These are phyloP conservation scores for Wickerhamomyces bovis DNA, from an alignment of 805 yeast genomes.

Conservation along the genomic window DNA sequence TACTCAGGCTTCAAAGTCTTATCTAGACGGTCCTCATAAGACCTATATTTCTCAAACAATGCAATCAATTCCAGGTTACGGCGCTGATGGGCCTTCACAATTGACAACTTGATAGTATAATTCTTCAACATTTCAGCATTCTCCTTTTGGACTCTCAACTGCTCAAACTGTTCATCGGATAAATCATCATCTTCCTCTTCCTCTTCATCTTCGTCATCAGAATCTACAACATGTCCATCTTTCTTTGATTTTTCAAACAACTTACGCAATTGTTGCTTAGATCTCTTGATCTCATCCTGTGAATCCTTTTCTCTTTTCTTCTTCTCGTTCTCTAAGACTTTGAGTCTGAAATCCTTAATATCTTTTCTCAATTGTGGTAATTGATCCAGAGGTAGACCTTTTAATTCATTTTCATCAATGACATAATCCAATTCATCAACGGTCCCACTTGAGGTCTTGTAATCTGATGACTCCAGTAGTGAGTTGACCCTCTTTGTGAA, in stretches of 20 bases:
- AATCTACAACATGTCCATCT: constrained; percentile 16
- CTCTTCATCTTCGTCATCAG: constrained; percentile 15
- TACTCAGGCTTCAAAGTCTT: constrained; percentile 23
- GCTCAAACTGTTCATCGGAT: constrained; percentile 30
- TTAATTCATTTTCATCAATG: constrained; percentile 50
- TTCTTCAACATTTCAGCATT: constrained; percentile 14
- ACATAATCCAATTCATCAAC: constrained; percentile 30
- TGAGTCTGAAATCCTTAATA: constrained; percentile 50
- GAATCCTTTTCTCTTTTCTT: constrained; percentile 44
- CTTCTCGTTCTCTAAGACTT: constrained; percentile 46
- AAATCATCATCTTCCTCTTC: constrained; percentile 22
- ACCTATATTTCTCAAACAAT: constrained; percentile 19
- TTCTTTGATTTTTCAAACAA: constrained; percentile 36
- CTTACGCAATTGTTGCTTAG: constrained; percentile 41
- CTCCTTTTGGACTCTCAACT: constrained; percentile 22
- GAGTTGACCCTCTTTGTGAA: constrained; percentile 2
- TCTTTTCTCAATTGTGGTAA: constrained; percentile 46
- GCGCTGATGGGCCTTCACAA: constrained; percentile 9
- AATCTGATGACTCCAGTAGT: constrained; percentile 3
- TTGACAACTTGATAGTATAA: constrained; percentile 16
- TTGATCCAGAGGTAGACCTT: constrained; percentile 50
- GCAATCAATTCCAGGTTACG: constrained; percentile 16
- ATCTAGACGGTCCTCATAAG: constrained; percentile 34
- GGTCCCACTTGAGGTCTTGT: neutral
- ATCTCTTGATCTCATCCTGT: constrained; percentile 41